Conservation (phyloP, 2,329 filamentous ascomycete species). For the Stachybotrys chartarum region DNA sequence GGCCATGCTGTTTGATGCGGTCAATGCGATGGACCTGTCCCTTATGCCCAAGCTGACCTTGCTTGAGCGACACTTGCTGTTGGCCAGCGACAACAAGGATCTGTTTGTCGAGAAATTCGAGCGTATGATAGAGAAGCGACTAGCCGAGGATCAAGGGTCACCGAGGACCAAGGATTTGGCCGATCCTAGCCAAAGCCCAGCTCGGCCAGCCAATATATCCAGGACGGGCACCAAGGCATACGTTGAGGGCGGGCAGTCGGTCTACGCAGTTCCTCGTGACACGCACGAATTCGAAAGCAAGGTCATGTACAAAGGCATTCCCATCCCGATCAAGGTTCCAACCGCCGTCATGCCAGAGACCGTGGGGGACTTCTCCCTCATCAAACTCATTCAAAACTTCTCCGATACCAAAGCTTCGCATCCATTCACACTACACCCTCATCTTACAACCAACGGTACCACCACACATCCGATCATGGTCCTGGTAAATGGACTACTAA, state of each 20-base stretch:
- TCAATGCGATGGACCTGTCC: conserved; percentile 95
- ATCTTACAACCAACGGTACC: conserved; percentile 85
- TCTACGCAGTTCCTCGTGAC: conserved; percentile 77
- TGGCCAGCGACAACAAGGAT: conserved; percentile 89
- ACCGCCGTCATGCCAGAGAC: conserved; percentile 91
- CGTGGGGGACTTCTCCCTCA: conserved; percentile 93
- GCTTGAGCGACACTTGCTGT: conserved; percentile 78
- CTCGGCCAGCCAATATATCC: conserved; percentile 41
- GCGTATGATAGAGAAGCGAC: conserved; percentile 79
- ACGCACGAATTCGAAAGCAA: conserved; percentile 97
- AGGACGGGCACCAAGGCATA: conserved; percentile 57
- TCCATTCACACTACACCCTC: conserved; percentile 79
- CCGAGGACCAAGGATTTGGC: conserved; percentile 25
- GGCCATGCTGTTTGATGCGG: conserved; percentile 79
- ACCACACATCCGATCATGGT: conserved; percentile 93
- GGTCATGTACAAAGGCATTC: conserved; percentile 93
- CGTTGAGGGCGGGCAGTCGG: conserved; percentile 49
- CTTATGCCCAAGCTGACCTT: conserved; percentile 80
- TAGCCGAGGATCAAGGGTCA: conserved; percentile 54
- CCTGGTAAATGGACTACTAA: conserved; percentile 87
- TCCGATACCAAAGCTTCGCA: conserved; percentile 74
- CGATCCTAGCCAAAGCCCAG: conserved; percentile 41
- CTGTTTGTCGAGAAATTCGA: conserved; percentile 98
- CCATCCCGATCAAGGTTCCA: conserved; percentile 93
- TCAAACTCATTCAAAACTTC: conserved; percentile 96